Evolutionary conservation across 495 filamentous ascomycete species (phyloP).

Genomic region (Parmelia sp.): DNA sequence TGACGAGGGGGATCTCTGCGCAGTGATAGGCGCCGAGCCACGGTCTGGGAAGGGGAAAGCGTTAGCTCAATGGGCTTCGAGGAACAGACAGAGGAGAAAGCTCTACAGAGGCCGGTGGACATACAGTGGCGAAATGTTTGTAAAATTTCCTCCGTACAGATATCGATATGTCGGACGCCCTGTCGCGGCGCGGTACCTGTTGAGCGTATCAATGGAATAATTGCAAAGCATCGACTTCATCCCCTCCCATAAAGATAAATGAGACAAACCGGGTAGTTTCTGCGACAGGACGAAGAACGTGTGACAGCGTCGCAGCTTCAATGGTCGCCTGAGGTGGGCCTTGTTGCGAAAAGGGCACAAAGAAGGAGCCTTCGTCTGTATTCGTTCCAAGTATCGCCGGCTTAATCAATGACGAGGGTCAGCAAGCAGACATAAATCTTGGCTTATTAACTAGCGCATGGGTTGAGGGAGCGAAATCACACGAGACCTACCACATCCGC

Average conservation of each 20-base stretch:
- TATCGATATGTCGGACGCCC: slow-evolving; percentile 32
- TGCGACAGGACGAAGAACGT: slow-evolving; percentile 2
- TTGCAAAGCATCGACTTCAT: slow-evolving; percentile 20
- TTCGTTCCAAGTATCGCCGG: slow-evolving; percentile 13
- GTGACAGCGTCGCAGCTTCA: not conserved
- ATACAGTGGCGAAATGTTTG: slow-evolving; percentile 33
- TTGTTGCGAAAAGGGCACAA: slow-evolving; percentile 1
- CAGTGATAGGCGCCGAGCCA: slow-evolving; percentile 42
- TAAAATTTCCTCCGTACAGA: slow-evolving; percentile 43
- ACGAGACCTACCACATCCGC: slow-evolving; percentile 18
- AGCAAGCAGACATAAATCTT: slow-evolving; percentile 25
- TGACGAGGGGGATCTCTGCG: slow-evolving; percentile 40
- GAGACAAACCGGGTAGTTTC: slow-evolving; percentile 20
- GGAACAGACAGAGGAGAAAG: not conserved
- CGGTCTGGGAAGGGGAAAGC: slow-evolving; percentile 7
- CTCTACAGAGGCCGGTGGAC: slow-evolving; percentile 2
- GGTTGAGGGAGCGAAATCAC: not conserved
- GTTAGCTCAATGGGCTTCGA: slow-evolving; percentile 7
- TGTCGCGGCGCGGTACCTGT: slow-evolving; percentile 21
- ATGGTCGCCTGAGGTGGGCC: slow-evolving; percentile 8
- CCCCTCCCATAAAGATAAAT: not conserved
- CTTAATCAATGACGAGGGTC: slow-evolving; percentile 17
- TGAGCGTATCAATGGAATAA: slow-evolving; percentile 19
- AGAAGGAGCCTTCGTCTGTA: slow-evolving; percentile 15
- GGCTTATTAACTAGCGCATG: slow-evolving; percentile 23